Percentiles rank a stretch among this genome's conserved stretches.
These are phyloP conservation scores for Cupressus sempervirens DNA, from an alignment of 75 land plant species.

Conservation along the genomic window DNA sequence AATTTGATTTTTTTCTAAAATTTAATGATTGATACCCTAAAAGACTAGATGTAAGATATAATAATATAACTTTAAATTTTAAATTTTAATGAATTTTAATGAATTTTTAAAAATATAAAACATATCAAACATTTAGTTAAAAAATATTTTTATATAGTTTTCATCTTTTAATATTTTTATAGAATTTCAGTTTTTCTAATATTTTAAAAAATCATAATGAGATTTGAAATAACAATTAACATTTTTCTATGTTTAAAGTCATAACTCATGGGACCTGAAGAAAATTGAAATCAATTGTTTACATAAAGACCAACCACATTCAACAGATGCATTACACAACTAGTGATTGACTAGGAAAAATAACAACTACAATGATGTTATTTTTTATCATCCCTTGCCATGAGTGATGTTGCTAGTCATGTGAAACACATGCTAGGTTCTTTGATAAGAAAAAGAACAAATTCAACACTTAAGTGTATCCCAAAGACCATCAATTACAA, in stretches of 20 bases:
- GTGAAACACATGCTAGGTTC: constrained; percentile 94
- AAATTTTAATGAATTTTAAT: too few relatives aligned
- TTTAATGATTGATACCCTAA: too few relatives aligned
- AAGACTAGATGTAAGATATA: too few relatives aligned
- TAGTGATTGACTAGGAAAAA: constrained; percentile 76
- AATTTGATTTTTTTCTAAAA: too few relatives aligned
- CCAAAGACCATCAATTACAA: constrained; percentile 95
- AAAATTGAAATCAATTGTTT: not conserved
- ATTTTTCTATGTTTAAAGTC: not conserved
- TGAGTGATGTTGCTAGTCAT: constrained; percentile 89
- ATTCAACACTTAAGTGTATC: constrained; percentile 69
- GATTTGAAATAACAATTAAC: too few relatives aligned
- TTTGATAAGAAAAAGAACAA: constrained; percentile 67
- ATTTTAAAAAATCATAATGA: too few relatives aligned
- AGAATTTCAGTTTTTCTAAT: too few relatives aligned
- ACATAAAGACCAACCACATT: not conserved
- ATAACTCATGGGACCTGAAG: not conserved
- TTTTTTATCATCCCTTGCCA: constrained; percentile 83
- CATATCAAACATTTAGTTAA: too few relatives aligned
- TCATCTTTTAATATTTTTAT: too few relatives aligned
- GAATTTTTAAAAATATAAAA: too few relatives aligned
- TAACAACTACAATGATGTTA: constrained; percentile 86
- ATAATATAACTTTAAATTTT: too few relatives aligned
- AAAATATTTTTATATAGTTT: too few relatives aligned
- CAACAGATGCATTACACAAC: constrained; percentile 75